phyloP scores from a whole-genome alignment of 306 rosid genomes.

The Rosa chinensis region DNA sequence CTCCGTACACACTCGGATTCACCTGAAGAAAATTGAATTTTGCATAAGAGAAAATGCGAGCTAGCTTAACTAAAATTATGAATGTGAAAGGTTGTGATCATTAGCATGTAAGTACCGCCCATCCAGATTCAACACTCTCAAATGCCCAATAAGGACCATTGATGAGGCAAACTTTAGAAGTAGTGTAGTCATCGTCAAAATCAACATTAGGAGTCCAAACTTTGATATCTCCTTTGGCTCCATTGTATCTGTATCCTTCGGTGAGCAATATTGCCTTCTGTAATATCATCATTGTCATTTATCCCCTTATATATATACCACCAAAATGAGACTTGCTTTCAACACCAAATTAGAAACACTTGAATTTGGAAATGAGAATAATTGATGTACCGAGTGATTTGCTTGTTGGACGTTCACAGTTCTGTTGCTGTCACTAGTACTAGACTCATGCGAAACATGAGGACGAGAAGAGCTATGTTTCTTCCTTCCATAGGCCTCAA shows the following conservation, averaged over 20 bases:
- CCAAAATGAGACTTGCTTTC: not conserved
- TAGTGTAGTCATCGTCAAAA: constrained; percentile 30
- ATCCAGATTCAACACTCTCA: constrained; percentile 37
- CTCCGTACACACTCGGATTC: constrained; percentile 35
- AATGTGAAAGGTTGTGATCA: not conserved
- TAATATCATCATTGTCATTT: not conserved
- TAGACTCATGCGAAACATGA: constrained; percentile 10
- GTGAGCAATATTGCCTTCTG: constrained; percentile 36
- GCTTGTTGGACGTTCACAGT: constrained; percentile 7
- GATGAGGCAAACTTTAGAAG: constrained; percentile 31
- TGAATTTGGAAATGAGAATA: not conserved
- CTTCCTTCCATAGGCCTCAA: constrained; percentile 33
- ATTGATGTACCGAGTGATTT: constrained; percentile 33
- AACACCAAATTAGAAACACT: not conserved
- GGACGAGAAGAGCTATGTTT: constrained; percentile 30
- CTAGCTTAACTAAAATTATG: not conserved
- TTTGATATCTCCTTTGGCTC: constrained; percentile 38
- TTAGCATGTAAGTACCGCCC: constrained; percentile 26
- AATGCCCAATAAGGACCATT: constrained; percentile 21
- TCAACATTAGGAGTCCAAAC: constrained; percentile 32
- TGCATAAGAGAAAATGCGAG: not conserved
- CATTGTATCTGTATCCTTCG: constrained; percentile 30
- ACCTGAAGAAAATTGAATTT: constrained; percentile 20
- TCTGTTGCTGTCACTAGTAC: constrained; percentile 4
- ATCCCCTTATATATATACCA: not conserved